A percentile compares a stretch with the other conserved stretches of the same genome.
Conservation (phyloP, 2,329 filamentous ascomycete genomes). For the Ophiostoma australiae region DNA sequence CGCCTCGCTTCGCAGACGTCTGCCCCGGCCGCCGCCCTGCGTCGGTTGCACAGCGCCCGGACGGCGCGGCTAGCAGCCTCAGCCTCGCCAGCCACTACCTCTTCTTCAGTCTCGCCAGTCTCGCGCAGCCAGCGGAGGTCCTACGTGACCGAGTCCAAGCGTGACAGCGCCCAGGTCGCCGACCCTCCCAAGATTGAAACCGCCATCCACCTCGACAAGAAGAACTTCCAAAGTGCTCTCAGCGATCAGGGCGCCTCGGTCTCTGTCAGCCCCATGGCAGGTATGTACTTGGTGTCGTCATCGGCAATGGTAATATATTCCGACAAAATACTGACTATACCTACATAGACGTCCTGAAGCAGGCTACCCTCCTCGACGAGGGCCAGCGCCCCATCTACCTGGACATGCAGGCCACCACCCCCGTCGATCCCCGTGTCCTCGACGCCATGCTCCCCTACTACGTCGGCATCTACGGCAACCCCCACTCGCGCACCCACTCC, state of each 20-base stretch:
- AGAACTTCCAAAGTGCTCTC: conserved; percentile 64
- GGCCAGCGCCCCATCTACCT: conserved; percentile 93
- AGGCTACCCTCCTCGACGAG: conserved; percentile 88
- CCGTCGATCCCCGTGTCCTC: conserved; percentile 86
- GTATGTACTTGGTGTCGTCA: conserved; percentile 35
- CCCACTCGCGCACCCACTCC: conserved; percentile 92
- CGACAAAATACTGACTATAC: not conserved
- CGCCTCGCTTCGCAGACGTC: conserved; percentile 46
- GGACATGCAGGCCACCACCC: conserved; percentile 97
- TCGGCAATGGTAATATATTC: not conserved
- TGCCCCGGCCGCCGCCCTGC: conserved; percentile 34
- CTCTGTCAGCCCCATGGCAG: conserved; percentile 76
- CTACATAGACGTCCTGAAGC: conserved; percentile 68
- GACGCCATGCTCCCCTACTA: conserved; percentile 96
- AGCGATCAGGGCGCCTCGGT: conserved; percentile 32
- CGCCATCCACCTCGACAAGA: conserved; percentile 80
- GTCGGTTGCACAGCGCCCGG: conserved; percentile 33
- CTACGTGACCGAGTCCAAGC: conserved; percentile 82
- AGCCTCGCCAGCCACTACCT: not conserved
- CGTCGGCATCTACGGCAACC: conserved; percentile 91
- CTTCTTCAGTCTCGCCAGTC: conserved; percentile 23
- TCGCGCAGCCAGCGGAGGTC: conserved; percentile 41
- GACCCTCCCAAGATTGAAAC: conserved; percentile 71
- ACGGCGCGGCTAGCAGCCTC: conserved; percentile 33
- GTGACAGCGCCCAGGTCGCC: conserved; percentile 74